These are phyloP conservation scores for Ceratocystis huliohia DNA, from an alignment of 2,329 filamentous ascomycete genomes.

Conservation along the genomic window DNA sequence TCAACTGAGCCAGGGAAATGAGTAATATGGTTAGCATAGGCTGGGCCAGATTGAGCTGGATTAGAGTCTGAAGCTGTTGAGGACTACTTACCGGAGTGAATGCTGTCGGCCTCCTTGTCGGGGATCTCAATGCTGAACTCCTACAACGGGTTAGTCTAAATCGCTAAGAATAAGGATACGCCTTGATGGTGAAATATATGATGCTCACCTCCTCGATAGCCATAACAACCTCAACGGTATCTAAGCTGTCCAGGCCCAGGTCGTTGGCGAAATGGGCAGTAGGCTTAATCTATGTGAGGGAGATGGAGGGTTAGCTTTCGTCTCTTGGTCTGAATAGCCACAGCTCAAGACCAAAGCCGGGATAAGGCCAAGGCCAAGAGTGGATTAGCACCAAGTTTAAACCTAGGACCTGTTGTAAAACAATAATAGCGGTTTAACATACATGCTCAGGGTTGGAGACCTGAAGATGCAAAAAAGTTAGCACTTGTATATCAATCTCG, in stretches of 20 bases:
- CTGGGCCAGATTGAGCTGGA: background rate
- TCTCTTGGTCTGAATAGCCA: background rate
- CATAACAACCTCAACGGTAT: conserved; percentile 99
- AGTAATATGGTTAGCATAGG: background rate
- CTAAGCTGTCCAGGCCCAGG: conserved; percentile 89
- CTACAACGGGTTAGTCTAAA: conserved; percentile 23
- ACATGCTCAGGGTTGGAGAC: conserved; percentile 55
- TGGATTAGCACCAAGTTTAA: no score
- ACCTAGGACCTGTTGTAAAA: background rate
- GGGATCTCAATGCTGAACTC: conserved; percentile 88
- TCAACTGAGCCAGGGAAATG: conserved; percentile 47
- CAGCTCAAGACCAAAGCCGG: background rate
- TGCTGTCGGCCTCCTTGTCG: conserved; percentile 88
- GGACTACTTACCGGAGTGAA: conserved; percentile 69
- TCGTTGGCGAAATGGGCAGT: conserved; percentile 91
- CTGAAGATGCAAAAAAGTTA: conserved; percentile 31
- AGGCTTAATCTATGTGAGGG: conserved; percentile 54
- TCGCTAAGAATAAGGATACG: background rate
- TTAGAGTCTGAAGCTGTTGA: background rate
- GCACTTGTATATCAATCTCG: background rate
- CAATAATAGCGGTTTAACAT: conserved; percentile 27
- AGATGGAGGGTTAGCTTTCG: background rate
- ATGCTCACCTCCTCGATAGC: conserved; percentile 80
- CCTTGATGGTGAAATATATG: background rate
- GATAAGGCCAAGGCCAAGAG: background rate